Evolutionary conservation across 805 yeast species (phyloP), one percentile per base, ranked within the genome.

Genomic region (Sungouiella thailandica): DNA sequence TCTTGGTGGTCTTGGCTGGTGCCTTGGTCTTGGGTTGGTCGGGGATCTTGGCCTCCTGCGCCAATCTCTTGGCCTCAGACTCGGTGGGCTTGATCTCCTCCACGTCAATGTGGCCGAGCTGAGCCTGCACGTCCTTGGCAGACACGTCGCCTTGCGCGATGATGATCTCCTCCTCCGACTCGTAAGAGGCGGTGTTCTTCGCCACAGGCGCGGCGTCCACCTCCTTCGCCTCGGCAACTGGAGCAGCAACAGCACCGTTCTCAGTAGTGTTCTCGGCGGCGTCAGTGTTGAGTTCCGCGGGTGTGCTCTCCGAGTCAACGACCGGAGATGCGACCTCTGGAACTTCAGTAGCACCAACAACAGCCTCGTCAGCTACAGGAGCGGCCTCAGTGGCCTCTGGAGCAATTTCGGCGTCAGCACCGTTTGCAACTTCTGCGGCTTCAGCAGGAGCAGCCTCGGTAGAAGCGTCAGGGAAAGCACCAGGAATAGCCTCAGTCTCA

Each of bases 21-120:
- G 23, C 34, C 26, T 29, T 20, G 25, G 17, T 32, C 27, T 17
- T 17, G 32, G 25, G 16, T 14, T 23, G 20, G 25, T 29, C 19
- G 5, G 40, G 40, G 22, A 52, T 35, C 32, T 49, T 43, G 18
- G 65, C 70, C 39, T 62, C 62, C 36, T 56, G 51, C 17, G 62
- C 53, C 37, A 63, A 56, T 44, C 53, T 51, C 28, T 53, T 55
- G 24, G 60, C 62, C 49, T 66, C 68, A 18, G 62, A 53, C 19
- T 52, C 57, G 23, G 67, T 60, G 14, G 71, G 71, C 45, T 62
- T 50, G 44, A 66, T 57, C 47, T 66, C 69, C 49, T 65, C 71
- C 25, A 65, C 55, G 18, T 59, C 53, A 11, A 60, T 63, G 26
- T 57, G 61, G 24, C 59, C 61, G 32, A 64, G 52, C 28, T 58